Conservation (phyloP, 306 rosid genomes). For the Coriaria nepalensis region DNA sequence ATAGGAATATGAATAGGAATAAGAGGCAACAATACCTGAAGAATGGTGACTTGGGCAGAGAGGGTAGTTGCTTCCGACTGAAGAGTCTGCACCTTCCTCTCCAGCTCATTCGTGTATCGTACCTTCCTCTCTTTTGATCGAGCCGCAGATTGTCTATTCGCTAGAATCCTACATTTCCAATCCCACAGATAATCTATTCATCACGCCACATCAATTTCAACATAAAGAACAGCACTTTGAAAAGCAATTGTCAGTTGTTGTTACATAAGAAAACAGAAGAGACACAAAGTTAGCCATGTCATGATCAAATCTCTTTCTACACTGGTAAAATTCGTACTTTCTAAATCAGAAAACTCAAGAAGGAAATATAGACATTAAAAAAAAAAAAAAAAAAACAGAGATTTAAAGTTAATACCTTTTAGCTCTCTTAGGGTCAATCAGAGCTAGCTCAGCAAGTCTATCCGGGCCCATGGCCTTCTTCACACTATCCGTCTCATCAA, state of each 20-base stretch:
- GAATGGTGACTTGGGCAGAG: conserved; percentile 81
- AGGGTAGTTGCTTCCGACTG: conserved; percentile 95
- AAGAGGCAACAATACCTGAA: conserved; percentile 45
- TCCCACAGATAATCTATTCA: neutral
- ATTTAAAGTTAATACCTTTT: conserved; percentile 37
- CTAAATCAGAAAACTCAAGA: neutral
- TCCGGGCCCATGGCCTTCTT: conserved; percentile 82
- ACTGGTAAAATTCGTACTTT: no score
- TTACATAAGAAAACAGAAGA: no score
- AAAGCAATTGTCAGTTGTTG: no score
- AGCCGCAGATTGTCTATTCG: conserved; percentile 94
- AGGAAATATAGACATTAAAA: neutral
- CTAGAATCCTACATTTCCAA: conserved; percentile 54
- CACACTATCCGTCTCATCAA: conserved; percentile 28
- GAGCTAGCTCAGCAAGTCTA: conserved; percentile 82
- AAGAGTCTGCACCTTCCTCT: conserved; percentile 95
- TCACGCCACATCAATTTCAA: no score
- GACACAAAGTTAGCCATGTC: no score
- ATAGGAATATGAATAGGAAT: neutral
- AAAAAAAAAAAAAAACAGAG: neutral
- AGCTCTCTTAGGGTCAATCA: conserved; percentile 83
- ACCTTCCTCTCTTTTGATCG: conserved; percentile 92
- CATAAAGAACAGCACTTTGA: no score
- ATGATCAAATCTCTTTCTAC: no score
- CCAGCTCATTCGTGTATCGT: conserved; percentile 74